Base-by-base conservation (phyloP, 768 basidiomycete species). In the Serendipita sp. region DNA sequence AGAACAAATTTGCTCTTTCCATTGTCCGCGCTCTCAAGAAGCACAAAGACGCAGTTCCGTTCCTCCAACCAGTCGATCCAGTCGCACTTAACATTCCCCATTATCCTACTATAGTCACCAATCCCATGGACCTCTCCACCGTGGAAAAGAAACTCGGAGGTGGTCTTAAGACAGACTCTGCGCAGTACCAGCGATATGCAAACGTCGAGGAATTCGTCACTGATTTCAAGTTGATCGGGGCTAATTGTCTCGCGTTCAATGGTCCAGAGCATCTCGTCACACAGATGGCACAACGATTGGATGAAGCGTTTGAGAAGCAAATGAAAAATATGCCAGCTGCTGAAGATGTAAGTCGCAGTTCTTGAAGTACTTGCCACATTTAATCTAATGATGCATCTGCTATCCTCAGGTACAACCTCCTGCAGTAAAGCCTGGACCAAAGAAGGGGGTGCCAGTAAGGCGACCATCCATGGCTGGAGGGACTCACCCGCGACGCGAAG, bases 111-210 rank as follows among this genome's bases (percentile, higher is more conserved):
- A 84, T 98, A 72, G 83, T 99, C 75, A 89, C 86, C 71, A 82
- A 80, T 32, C 96, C 96, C 0, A 97, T 97, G 91, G 96, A 98
- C 73, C 81, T 99, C 53, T 80, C 84, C 2, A 96, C 95, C 48
- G 83, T 97, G 66, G 95, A 98, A 75, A 83, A 83, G 70, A 96
- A 97, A 76, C 79, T 98, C 47, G 63, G 68, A 10, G 56, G 56
- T 38, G 56, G 56, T 38, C 28, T 37, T 11, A 60, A 60, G 35
- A 32, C 16, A 10, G 56, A 60, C n/a, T n/a, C 56, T 28, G 56
- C 30, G 16, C 56, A 60, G 28, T 60, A 60, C 37, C 70, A 28
- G 10, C 86, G 86, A 30, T 98, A 97, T 71, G 68, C 75, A 63
- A 83, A 73, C 65, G 83, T 85, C 3, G 86, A 90, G 63, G 89